A percentile compares a stretch with the other conserved stretches of the same genome.
These are phyloP conservation scores for Hemisphaericaspora subhashii DNA, from an alignment of 1,139 yeast genomes.

Conservation along the genomic window DNA sequence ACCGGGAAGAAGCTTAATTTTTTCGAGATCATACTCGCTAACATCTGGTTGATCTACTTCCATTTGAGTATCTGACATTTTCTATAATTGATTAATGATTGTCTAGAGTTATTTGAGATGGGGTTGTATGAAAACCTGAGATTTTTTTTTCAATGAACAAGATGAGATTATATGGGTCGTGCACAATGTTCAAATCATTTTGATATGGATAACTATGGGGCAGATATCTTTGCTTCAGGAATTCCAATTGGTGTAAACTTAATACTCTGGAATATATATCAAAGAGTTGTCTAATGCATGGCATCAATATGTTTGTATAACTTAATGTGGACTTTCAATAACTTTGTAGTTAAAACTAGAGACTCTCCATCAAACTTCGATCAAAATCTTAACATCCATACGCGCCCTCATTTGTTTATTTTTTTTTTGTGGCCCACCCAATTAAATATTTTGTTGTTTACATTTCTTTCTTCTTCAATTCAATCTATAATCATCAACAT, in stretches of 20 bases:
- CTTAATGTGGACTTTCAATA: no score
- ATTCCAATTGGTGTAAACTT: no score
- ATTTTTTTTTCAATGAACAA: neutral
- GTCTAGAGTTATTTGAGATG: neutral
- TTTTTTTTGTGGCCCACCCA: neutral
- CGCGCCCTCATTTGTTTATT: neutral
- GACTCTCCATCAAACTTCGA: neutral
- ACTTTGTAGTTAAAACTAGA: no score
- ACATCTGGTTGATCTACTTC: conserved; percentile 20
- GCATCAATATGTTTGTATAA: no score
- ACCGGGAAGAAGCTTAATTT: conserved; percentile 72
- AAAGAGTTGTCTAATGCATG: no score
- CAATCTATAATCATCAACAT: neutral
- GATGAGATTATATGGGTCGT: conserved; percentile 3
- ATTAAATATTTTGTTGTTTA: no score
- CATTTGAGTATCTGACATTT: conserved; percentile 7
- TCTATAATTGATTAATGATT: neutral
- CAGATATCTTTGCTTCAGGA: no score
- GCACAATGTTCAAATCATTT: neutral
- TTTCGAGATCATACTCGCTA: conserved; percentile 48
- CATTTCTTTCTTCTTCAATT: neutral
- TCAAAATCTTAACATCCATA: neutral
- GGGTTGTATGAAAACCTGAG: neutral
- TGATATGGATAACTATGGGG: neutral
- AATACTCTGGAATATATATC: no score